phyloP scores from a whole-genome alignment of 108 stramenopile genomes.

The Fragilaria radians region DNA sequence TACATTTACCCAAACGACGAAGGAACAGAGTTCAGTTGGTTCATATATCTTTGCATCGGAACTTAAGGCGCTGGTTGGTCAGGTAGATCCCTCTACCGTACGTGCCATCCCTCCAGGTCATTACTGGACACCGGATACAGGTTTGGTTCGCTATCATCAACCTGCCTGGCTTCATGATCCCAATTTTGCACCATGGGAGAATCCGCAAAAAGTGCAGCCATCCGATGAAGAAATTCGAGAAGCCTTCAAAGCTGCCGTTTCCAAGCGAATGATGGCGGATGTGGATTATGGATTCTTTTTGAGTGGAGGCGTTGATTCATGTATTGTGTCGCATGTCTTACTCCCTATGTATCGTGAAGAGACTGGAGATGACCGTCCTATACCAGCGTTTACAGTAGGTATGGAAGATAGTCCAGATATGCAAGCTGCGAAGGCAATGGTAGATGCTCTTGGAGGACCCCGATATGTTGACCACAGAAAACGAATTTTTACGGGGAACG shows the following conservation, averaged over 20 bases:
- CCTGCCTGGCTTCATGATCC: conserved; percentile 63
- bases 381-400: conserved; percentile 63
- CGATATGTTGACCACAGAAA: conserved; percentile 45
- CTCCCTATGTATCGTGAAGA: conserved; percentile 48
- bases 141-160: conserved; percentile 51
- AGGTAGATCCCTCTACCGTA: conserved; percentile 43
- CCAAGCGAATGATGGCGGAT: conserved; percentile 73
- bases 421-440: conserved; percentile 63
- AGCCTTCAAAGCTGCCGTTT: conserved; percentile 43
- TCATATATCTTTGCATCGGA: conserved; percentile 52
- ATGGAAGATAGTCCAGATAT: conserved; percentile 74
- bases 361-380: conserved; percentile 54
- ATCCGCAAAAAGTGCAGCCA: conserved; percentile 18
- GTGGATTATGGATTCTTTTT: conserved; percentile 75
- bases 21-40: no score
- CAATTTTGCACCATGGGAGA: conserved; percentile 57
- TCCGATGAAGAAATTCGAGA: conserved; percentile 55
- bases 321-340: conserved; percentile 53
- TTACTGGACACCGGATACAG: conserved; percentile 66
- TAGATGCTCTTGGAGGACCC: conserved; percentile 49
- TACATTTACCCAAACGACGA: conserved; percentile 5
- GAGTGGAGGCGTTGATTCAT: conserved; percentile 69
- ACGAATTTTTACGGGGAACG: conserved; percentile 53
- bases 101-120: conserved; percentile 59
- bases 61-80: conserved; percentile 67